A percentile compares a stretch with the other conserved stretches of the same genome.
Evolutionary conservation across 805 yeast genomes (phyloP).

Genomic region (Myxozyma nipponensis): DNA sequence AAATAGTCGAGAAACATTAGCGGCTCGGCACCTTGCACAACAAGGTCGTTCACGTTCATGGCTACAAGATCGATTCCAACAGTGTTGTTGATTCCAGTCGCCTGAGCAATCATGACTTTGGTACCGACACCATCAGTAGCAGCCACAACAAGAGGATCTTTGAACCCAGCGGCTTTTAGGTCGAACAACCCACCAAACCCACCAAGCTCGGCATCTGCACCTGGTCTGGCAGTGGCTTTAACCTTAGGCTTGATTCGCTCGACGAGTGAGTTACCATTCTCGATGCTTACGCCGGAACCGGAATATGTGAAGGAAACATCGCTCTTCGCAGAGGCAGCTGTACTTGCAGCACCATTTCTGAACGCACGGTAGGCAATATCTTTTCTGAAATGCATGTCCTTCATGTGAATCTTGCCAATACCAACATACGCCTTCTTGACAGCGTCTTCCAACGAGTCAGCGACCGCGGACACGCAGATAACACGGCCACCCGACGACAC

Average conservation of each 20-base stretch:
- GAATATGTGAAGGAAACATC: conserved; percentile 69
- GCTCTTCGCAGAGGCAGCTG: conserved; percentile 27
- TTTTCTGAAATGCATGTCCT: conserved; percentile 74
- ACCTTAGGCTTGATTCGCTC: conserved; percentile 87
- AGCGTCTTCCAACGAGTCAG: conserved; percentile 68
- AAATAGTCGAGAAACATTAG: conserved; percentile 91
- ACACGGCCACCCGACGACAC: conserved; percentile 96
- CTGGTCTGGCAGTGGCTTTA: conserved; percentile 87
- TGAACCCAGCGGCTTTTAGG: conserved; percentile 79
- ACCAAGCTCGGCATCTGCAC: conserved; percentile 97
- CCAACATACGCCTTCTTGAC: conserved; percentile 84
- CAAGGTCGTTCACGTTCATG: conserved; percentile 96
- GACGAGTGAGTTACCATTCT: conserved; percentile 86
- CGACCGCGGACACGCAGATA: conserved; percentile 87
- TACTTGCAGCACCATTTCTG: conserved; percentile 42
- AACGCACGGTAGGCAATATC: conserved; percentile 96
- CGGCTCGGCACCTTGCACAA: conserved; percentile 99
- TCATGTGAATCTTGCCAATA: conserved; percentile 68
- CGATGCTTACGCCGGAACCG: conserved; percentile 96
- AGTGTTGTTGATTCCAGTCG: conserved; percentile 83
- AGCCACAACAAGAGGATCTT: conserved; percentile 75
- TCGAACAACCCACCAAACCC: conserved; percentile 98
- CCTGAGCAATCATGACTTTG: conserved; percentile 90
- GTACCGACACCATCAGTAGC: conserved; percentile 99
- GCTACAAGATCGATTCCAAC: conserved; percentile 99